Conservation (phyloP, 768 basidiomycete species). For the Suillus spraguei region DNA sequence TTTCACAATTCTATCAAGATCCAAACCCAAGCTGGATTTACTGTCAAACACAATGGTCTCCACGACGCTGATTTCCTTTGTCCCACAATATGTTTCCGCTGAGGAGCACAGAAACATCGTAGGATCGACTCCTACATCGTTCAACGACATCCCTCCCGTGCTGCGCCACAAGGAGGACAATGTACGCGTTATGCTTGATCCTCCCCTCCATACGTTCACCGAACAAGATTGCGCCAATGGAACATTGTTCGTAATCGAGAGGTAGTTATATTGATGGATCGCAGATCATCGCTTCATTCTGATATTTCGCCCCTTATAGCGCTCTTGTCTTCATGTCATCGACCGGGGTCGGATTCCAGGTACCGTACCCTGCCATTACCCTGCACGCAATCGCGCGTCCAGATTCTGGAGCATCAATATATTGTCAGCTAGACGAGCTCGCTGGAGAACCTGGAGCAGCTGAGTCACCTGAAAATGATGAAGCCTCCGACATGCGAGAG, state of each 20-base stretch:
- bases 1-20: background rate
- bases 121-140: conserved; percentile 83
- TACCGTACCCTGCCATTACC: conserved; percentile 88
- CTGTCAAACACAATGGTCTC: conserved; percentile 1
- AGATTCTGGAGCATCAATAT: conserved; percentile 69
- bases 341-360: conserved; percentile 73
- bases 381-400: conserved; percentile 90
- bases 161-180: conserved; percentile 73
- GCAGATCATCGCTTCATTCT: conserved; percentile 7
- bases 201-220: conserved; percentile 62
- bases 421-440: conserved; percentile 92
- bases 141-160: conserved; percentile 83
- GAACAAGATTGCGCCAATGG: conserved; percentile 57
- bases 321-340: conserved; percentile 77
- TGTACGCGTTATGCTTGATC: conserved; percentile 71
- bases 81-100: conserved; percentile 1
- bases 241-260: conserved; percentile 84
- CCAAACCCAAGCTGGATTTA: background rate
- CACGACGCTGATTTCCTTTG: background rate
- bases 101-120: conserved; percentile 29
- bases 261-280: conserved; percentile 44
- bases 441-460: conserved; percentile 36
- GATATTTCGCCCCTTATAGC: conserved; percentile 38
- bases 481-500: conserved; percentile 70
- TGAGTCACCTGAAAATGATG: conserved; percentile 37